Evolutionary conservation across 805 yeast genomes (phyloP).

Genomic region (Starmerella stellata): DNA sequence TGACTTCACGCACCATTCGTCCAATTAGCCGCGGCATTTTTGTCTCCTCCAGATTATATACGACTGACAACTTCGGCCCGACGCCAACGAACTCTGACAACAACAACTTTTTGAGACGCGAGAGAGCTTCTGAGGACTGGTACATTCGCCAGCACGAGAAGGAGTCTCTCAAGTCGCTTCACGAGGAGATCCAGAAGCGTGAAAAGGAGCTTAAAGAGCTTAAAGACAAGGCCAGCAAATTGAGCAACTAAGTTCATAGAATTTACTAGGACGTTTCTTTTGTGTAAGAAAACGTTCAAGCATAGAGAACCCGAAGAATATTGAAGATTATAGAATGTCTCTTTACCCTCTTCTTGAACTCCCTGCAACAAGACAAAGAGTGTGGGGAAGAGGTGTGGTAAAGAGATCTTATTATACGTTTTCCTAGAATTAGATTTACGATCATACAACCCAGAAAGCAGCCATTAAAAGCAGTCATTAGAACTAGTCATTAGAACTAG

Average conservation of each 20-base stretch:
- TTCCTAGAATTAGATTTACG: too few species aligned
- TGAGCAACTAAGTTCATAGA: slow-evolving; percentile 3
- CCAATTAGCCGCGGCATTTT: slow-evolving; percentile 4
- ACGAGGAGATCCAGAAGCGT: slow-evolving; percentile 19
- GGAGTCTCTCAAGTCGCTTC: slow-evolving; percentile 53
- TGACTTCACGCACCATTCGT: slow-evolving; percentile 8
- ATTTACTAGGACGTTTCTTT: neutral
- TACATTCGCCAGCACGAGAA: slow-evolving; percentile 75
- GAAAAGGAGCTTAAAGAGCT: slow-evolving; percentile 19
- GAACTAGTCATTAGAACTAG: too few species aligned
- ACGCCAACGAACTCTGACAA: slow-evolving; percentile 21
- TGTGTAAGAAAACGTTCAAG: neutral
- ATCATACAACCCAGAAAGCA: too few species aligned
- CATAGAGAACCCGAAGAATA: neutral
- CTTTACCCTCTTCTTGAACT: too few species aligned
- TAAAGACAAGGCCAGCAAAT: slow-evolving; percentile 17
- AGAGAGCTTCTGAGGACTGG: slow-evolving; percentile 81
- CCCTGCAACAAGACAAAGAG: too few species aligned
- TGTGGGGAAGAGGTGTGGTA: too few species aligned
- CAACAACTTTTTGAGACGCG: slow-evolving; percentile 68
- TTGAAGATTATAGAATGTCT: neutral
- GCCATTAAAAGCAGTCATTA: too few species aligned
- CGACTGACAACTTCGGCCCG: slow-evolving; percentile 8
- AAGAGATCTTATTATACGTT: too few species aligned
- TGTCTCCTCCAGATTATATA: slow-evolving; percentile 11